Percentiles rank a stretch among this genome's conserved stretches.
phyloP scores from a whole-genome alignment of 441 rosid genomes.

The Aquilaria agallochum region DNA sequence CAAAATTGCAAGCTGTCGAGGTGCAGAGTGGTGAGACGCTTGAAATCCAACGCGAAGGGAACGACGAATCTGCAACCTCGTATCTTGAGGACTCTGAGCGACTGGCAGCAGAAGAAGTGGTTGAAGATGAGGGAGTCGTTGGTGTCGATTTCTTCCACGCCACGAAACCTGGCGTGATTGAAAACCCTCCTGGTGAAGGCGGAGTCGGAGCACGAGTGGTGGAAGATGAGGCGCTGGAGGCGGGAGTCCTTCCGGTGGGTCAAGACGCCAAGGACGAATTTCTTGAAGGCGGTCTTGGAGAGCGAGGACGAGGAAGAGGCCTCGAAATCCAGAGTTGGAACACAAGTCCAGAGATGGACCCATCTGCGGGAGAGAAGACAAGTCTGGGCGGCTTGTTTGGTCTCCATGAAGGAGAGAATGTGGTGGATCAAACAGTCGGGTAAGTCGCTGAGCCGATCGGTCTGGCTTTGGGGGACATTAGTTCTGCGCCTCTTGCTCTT shows the following conservation, averaged over 20 bases:
- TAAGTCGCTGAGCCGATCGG: conserved; percentile 1
- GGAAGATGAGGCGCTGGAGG: no score
- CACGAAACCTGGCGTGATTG: background rate
- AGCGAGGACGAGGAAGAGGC: background rate
- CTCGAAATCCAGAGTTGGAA: background rate
- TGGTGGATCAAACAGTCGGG: background rate
- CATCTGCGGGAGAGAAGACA: background rate
- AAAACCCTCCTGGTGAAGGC: background rate
- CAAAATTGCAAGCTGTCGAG: background rate
- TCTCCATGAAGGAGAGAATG: conserved; percentile 2
- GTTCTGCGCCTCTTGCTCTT: background rate
- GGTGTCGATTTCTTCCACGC: background rate
- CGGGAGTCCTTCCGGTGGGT: no score
- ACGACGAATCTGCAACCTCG: background rate
- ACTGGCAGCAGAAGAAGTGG: background rate
- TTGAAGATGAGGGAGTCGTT: background rate
- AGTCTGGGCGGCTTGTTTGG: background rate
- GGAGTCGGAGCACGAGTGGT: no score
- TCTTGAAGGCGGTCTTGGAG: background rate
- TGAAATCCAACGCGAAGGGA: background rate
- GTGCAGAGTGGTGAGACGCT: background rate
- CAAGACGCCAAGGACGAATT: no score
- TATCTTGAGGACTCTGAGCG: background rate
- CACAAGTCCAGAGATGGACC: background rate
- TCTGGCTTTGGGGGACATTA: background rate